A percentile compares a stretch with the other conserved stretches of the same genome.
phyloP scores from a whole-genome alignment of 2,329 filamentous ascomycete species.

The Zymoseptoria brevis region DNA sequence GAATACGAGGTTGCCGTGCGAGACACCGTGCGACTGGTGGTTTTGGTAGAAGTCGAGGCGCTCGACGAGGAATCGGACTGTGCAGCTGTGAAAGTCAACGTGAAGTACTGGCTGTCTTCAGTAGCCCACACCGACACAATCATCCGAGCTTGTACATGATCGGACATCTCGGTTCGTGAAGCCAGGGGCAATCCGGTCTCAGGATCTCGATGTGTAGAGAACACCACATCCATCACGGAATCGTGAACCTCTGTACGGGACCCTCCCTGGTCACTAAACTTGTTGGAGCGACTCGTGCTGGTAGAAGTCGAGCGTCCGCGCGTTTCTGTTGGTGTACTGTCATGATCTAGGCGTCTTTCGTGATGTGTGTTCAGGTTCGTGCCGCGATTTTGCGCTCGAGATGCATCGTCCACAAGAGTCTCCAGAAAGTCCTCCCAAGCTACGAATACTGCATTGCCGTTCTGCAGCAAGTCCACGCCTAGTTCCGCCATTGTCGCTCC shows the following conservation, averaged over 20 bases:
- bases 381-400: constrained; percentile 20
- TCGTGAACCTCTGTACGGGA: constrained; percentile 45
- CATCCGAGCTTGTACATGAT: constrained; percentile 58
- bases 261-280: constrained; percentile 21
- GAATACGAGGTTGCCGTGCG: constrained; percentile 33
- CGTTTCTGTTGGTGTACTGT: constrained; percentile 14
- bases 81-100: constrained; percentile 61
- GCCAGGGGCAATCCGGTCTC: constrained; percentile 33
- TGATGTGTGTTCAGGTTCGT: constrained; percentile 25
- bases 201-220: constrained; percentile 44
- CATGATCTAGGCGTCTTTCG: constrained; percentile 9
- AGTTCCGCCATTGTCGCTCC: constrained; percentile 62
- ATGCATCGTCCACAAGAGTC: constrained; percentile 35
- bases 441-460: constrained; percentile 48
- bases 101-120: constrained; percentile 59
- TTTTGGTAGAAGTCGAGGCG: constrained; percentile 16
- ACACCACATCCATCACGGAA: constrained; percentile 59
- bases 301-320: constrained; percentile 18
- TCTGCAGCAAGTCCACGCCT: constrained; percentile 64
- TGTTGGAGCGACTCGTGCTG: constrained; percentile 3
- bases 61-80: constrained; percentile 14
- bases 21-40: constrained; percentile 35
- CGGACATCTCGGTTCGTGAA: constrained; percentile 13
- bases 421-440: constrained; percentile 45
- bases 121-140: constrained; percentile 70